Evolutionary conservation across 306 rosid species (phyloP), one percentile per base, ranked within the genome.

Genomic region (Castanea crenata): DNA sequence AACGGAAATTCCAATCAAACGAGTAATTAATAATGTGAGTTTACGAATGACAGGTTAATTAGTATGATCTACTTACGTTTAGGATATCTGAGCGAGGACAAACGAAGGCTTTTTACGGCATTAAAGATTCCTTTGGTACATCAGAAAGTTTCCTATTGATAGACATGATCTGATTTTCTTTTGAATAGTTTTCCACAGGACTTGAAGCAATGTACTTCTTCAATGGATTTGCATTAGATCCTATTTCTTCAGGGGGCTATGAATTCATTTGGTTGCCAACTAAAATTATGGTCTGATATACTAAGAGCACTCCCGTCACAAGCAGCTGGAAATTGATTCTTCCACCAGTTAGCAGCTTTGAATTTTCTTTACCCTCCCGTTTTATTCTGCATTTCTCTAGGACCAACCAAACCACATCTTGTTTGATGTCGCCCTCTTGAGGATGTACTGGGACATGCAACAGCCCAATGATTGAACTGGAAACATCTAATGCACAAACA

Each of bases 61-160:
- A 64, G 77, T 71, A 38, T 54, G 79, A 63, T 67, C 78, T 71
- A 86, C 99, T 89, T 87, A 95, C 99, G n/a, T 86, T 91, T 69
- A 91, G 80, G 65, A 95, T 84, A 76, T 93, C 89, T 16, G 83
- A 75, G 80, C 99, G 98, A 78, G 98, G 98, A 89, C 81, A 95
- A 73, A 31, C 86, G 91, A 84, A 95, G 98, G 80, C 75, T 86
- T 71, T 81, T 89, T 34, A 95, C 82, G 14, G 89, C 86, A 18
- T 87, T 88, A 46, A 83, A 86, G 64, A 93, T 88, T 78, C 81
- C 86, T 32, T 76, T 14, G 97, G 94, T 14, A 85, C 79, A 34
- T 75, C 63, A 49, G 87, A 76, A 73, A 71, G 81, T 79, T 75
- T 80, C 55, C 51, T 77, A 82, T 81, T 76, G 21, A 79, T 75